Evolutionary conservation across 352 stramenopile genomes (phyloP).

Genomic region (Peronospora farinosa): DNA sequence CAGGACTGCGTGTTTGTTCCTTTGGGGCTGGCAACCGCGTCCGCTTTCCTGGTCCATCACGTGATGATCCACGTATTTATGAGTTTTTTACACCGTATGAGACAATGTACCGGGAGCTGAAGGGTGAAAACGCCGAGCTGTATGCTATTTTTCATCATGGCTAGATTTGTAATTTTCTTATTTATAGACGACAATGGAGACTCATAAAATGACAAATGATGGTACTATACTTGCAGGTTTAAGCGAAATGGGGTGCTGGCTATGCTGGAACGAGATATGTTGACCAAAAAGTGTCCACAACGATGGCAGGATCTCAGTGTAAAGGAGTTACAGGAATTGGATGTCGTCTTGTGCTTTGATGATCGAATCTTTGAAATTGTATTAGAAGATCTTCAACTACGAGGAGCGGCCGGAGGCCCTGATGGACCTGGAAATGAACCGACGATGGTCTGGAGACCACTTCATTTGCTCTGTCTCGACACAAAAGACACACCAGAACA

Average conservation of each 20-base stretch:
- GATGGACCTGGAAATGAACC: constrained; percentile 28
- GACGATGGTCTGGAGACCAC: constrained; percentile 43
- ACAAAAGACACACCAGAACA: constrained; percentile 84
- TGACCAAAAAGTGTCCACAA: constrained; percentile 80
- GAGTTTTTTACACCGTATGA: constrained; percentile 86
- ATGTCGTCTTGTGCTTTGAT: constrained; percentile 88
- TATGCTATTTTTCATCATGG: constrained; percentile 17
- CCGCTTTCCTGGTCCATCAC: constrained; percentile 71
- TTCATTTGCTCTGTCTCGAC: constrained; percentile 85
- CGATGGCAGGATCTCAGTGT: constrained; percentile 78
- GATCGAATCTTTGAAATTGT: constrained; percentile 87
- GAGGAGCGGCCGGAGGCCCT: constrained; percentile 27
- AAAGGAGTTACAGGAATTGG: constrained; percentile 64
- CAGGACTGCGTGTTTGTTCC: constrained; percentile 71
- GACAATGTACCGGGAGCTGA: constrained; percentile 81
- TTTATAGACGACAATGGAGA: not conserved
- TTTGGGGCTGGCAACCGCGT: constrained; percentile 85
- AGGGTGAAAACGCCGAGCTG: constrained; percentile 68
- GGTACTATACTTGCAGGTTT: constrained; percentile 39
- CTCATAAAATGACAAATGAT: not conserved
- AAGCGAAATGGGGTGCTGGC: constrained; percentile 74
- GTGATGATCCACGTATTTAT: constrained; percentile 73
- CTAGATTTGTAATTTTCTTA: constrained; percentile 4
- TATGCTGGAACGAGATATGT: constrained; percentile 85
- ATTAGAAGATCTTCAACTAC: constrained; percentile 69